Base-by-base conservation (phyloP, 1,284 basidiomycete species). In the Heterobasidion occidentale region DNA sequence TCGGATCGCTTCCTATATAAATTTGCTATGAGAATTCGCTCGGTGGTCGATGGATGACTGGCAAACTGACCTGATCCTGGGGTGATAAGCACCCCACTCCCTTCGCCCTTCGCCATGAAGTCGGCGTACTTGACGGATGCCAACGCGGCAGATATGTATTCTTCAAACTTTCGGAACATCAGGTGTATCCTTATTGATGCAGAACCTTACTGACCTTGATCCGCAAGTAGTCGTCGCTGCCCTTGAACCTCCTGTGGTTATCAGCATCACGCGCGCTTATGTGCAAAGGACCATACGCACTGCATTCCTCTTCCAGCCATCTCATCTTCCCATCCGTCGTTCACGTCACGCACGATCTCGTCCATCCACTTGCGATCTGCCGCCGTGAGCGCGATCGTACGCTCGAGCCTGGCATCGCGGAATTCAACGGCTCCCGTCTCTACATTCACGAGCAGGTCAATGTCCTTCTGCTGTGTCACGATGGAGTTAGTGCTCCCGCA, bases 331-430 rank as follows among this genome's bases (percentile, higher is more conserved):
- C 88, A 96, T 2, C 82, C 80, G 56, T 90, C 86, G 61, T 93
- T 92, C 11, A 95, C 91, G 52, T 90, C 89, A 54, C 78, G 80
- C 51, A 94, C 81, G 53, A 86, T 80, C 61, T 84, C 83, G 58
- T 86, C 83, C 70, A 99, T 95, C 96, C 97, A 99, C 69, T 94
- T 97, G 57, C 96, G 78, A 71, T 99, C 97, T 1, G 94, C 92
- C 0, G 96, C 77, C 1, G 96, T 98, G 58, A 99, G 75, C 6
- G 81, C 82, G 34, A 90, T 83, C 33, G 88, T 73, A 35, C 88
- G 80, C 63, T 96, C 92, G 6, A 97, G 67, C 65, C 79, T 84
- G 0, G 88, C 83, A 68, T 98, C 88, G 34, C 86, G 76, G 71
- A 95, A 93, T 62, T 96, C 93, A 60, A 98, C 83, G 0, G 78